These are phyloP conservation scores for Amanita thiersii DNA, from an alignment of 768 basidiomycete species.

Conservation along the genomic window DNA sequence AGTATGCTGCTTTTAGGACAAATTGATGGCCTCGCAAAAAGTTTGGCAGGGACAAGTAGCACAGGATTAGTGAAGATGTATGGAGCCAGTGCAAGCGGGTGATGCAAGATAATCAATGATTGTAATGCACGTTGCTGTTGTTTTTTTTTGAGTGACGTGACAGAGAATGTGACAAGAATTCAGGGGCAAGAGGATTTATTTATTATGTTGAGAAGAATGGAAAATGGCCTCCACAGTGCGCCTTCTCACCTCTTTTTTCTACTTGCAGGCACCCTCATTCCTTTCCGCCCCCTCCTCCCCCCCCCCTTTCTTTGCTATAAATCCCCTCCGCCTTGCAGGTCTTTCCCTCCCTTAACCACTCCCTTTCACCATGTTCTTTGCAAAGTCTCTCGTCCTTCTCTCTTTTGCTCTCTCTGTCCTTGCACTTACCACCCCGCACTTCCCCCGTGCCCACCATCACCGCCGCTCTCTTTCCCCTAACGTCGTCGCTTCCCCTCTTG, in stretches of 20 bases:
- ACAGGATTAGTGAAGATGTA: constrained; percentile 84
- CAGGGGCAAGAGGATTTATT: too few relatives aligned
- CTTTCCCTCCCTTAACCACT: constrained; percentile 11
- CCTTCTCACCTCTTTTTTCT: constrained; percentile 6
- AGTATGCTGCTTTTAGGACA: constrained; percentile 81
- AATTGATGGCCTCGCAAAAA: constrained; percentile 80
- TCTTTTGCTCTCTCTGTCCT: constrained; percentile 29
- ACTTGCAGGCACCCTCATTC: constrained; percentile 8
- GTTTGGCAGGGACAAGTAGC: constrained; percentile 54
- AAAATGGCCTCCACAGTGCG: constrained; percentile 3
- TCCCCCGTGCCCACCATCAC: constrained; percentile 26
- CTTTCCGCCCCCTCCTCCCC: constrained; percentile 8
- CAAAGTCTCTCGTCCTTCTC: constrained; percentile 34
- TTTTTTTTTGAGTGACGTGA: too few relatives aligned
- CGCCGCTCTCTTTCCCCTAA: constrained; percentile 38
- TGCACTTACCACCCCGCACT: constrained; percentile 34
- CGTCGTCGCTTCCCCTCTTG: constrained; percentile 24
- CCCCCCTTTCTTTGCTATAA: constrained; percentile 9
- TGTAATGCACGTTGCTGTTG: too few relatives aligned
- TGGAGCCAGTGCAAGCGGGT: too few relatives aligned
- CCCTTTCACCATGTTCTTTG: constrained; percentile 34
- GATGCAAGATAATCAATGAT: too few relatives aligned
- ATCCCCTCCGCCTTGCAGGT: constrained; percentile 14
- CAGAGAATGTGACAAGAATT: too few relatives aligned
- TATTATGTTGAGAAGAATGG: constrained; percentile 1